These are phyloP conservation scores for Aureobasidium sp. DNA, from an alignment of 2,329 filamentous ascomycete genomes.

Conservation along the genomic window DNA sequence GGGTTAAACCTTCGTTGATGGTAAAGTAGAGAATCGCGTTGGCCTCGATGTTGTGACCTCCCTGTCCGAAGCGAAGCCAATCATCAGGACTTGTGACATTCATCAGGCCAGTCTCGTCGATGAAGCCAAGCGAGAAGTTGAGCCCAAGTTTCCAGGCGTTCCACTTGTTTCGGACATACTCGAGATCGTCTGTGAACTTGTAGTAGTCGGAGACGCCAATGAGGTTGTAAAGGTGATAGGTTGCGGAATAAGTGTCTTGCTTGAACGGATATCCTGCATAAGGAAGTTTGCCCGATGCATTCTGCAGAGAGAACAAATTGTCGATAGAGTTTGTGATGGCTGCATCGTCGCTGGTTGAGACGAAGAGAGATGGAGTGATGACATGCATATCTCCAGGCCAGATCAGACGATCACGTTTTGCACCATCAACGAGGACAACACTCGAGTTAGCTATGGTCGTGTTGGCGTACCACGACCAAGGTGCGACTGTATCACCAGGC, in stretches of 20 bases:
- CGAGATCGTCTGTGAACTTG: slow-evolving; percentile 31
- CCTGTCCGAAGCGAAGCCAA: slow-evolving; percentile 46
- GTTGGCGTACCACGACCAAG: slow-evolving; percentile 36
- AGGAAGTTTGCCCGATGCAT: slow-evolving; percentile 14
- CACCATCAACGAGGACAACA: slow-evolving; percentile 26
- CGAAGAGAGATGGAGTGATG: slow-evolving; percentile 48
- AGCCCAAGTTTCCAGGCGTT: slow-evolving; percentile 37
- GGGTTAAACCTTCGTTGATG: slow-evolving; percentile 43
- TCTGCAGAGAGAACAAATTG: slow-evolving; percentile 34
- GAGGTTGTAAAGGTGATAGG: slow-evolving; percentile 49
- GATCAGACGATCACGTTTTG: slow-evolving; percentile 46
- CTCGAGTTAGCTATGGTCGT: slow-evolving; percentile 35
- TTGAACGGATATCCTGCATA: slow-evolving; percentile 26
- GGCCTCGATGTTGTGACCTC: slow-evolving; percentile 41
- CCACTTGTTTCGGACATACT: slow-evolving; percentile 38
- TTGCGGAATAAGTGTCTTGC: slow-evolving; percentile 35
- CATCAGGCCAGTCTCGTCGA: slow-evolving; percentile 39
- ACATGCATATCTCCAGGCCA: slow-evolving; percentile 58
- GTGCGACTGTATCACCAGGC: slow-evolving; percentile 24
- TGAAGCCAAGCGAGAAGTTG: slow-evolving; percentile 35
- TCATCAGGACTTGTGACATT: slow-evolving; percentile 41
- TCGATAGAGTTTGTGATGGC: slow-evolving; percentile 42
- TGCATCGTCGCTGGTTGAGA: slow-evolving; percentile 48
- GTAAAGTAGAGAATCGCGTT: slow-evolving; percentile 46
- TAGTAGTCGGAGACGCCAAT: slow-evolving; percentile 42